Evolutionary conservation across 106 monocot genomes (phyloP).

Genomic region (Dendrobium huoshanense): DNA sequence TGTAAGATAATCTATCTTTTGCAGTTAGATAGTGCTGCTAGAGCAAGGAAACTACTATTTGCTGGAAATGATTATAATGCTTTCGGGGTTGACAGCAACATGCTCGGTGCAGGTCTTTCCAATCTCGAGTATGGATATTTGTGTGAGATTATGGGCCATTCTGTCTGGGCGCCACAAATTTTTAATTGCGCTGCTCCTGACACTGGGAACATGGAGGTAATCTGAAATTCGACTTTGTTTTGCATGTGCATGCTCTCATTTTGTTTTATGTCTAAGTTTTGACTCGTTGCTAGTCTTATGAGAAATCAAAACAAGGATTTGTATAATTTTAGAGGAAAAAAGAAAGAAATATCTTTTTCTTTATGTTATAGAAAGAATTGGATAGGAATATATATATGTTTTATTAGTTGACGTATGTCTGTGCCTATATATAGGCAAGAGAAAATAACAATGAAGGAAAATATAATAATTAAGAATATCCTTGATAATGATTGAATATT

Average conservation of each 20-base stretch:
- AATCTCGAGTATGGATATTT: slow-evolving; percentile 97
- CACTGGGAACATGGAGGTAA: slow-evolving; percentile 99
- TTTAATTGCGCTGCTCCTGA: slow-evolving; percentile 97
- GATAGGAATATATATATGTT: too few species aligned
- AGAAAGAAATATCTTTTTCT: too few species aligned
- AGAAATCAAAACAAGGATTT: neutral
- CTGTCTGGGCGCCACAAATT: slow-evolving; percentile 93
- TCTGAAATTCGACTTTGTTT: neutral
- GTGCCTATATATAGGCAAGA: too few species aligned
- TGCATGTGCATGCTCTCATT: neutral
- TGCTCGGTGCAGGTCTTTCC: slow-evolving; percentile 88
- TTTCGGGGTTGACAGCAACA: slow-evolving; percentile 17
- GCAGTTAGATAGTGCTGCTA: slow-evolving; percentile 91
- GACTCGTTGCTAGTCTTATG: neutral
- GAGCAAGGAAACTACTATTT: slow-evolving; percentile 82
- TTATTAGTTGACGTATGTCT: too few species aligned
- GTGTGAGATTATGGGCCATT: slow-evolving; percentile 98
- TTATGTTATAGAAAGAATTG: too few species aligned
- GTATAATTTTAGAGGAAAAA: too few species aligned
- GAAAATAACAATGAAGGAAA: too few species aligned
- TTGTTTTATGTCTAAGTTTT: slow-evolving; percentile 4
- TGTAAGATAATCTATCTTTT: slow-evolving; percentile 5
- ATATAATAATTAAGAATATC: too few species aligned
- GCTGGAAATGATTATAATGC: slow-evolving; percentile 18
- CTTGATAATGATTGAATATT: too few species aligned